phyloP scores from a whole-genome alignment of 2,329 filamentous ascomycete species.

The Magnaporthiopsis incrustans region DNA sequence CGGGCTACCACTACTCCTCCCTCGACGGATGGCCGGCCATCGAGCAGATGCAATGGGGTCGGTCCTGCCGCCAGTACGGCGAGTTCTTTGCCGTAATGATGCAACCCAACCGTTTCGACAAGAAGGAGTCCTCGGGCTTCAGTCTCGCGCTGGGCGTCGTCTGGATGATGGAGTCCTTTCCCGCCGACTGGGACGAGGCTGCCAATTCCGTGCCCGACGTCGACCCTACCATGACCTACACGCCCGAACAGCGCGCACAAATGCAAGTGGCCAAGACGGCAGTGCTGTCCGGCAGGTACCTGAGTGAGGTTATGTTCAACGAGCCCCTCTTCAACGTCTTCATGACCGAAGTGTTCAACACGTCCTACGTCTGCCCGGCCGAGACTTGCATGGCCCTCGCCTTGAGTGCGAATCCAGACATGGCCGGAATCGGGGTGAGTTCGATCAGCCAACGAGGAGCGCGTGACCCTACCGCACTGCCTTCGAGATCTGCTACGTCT shows the following conservation, averaged over 20 bases:
- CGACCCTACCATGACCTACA: not conserved
- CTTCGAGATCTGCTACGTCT: not conserved
- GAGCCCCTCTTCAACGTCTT: conserved; percentile 6
- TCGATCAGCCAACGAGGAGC: not conserved
- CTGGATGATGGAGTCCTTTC: not conserved
- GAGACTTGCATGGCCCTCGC: conserved; percentile 16
- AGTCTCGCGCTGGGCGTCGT: not conserved
- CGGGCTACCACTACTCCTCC: not conserved
- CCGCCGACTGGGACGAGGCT: not conserved
- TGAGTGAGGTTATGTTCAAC: not conserved
- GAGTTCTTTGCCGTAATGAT: not conserved
- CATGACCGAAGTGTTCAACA: conserved; percentile 9
- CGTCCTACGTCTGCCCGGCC: conserved; percentile 7
- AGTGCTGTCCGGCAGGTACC: not conserved
- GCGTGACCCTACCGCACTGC: not conserved
- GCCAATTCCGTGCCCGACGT: not conserved
- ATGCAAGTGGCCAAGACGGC: too few relatives aligned
- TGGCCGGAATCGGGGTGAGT: conserved; percentile 15
- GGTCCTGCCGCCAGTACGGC: not conserved
- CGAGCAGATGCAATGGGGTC: not conserved
- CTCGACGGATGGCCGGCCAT: not conserved
- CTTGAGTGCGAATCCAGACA: conserved; percentile 15
- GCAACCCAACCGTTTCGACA: not conserved
- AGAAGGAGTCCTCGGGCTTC: not conserved
- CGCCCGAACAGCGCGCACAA: not conserved